Base-by-base conservation (phyloP, 2,329 filamentous ascomycete species). In the Stemphylium vesicarium region DNA sequence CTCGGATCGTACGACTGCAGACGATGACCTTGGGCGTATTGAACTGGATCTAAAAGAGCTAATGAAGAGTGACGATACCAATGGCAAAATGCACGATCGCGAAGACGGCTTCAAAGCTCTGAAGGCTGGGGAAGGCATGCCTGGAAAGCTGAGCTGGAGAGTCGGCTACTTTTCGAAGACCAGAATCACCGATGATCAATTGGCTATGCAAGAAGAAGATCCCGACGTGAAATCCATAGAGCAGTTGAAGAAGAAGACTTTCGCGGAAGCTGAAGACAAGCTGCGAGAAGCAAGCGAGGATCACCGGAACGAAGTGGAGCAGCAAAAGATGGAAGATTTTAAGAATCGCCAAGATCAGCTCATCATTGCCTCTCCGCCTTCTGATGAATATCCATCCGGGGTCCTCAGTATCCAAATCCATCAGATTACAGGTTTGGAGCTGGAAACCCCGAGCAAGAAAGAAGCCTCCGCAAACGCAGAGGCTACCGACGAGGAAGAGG, bases 1-100 rank as follows among this genome's bases (percentile, higher is more conserved):
- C 63, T 90, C 87, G 2, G 89, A 92, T 69, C 85, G 86, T 38
- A 82, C 85, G 46, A 88, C 85, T 2, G 88, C 88, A 1, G 89
- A 92, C 66, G 89, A 92, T 63, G 88, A 92, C 64, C 79, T 92
- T 1, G 89, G 89, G 13, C 83, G 88, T 13, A 88, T 91, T 12
- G 89, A 91, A 68, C 74, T 92, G 8, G 84, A 85, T 55, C 72
- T 92, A 29, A 88, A 88, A 65, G 74, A 84, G 4, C 66, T 91
- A 5, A 90, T 91, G 83, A 80, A 80, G 49, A 79, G 77, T 39
- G 67, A 80, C 0, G 78, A 85, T 18, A 85, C 86, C 0, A 84
- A 84, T 50, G 87, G 87, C 47, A 82, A 78, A 55, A 85, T 90
- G 77, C 80, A 80, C 49, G 80, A 88, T 37, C 81, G 89, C 1